Percentiles rank a stretch among this genome's conserved stretches.
Conservation (phyloP, 768 basidiomycete genomes). For the Kondoa malvinella region DNA sequence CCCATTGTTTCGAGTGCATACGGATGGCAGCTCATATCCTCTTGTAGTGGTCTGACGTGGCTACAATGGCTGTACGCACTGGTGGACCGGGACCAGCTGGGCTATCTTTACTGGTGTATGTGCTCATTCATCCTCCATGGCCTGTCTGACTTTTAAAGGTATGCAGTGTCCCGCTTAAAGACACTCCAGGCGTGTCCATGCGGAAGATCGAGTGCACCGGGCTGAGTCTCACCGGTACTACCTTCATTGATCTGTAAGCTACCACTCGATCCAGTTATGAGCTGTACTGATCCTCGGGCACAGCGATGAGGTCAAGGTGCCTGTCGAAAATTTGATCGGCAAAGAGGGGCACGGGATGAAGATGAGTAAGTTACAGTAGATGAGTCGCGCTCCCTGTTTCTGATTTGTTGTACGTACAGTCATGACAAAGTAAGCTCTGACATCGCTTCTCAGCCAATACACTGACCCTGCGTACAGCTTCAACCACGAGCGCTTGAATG, state of each 20-base stretch:
- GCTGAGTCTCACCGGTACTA: background rate
- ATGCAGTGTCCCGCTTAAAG: background rate
- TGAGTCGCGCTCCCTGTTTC: background rate
- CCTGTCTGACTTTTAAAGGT: background rate
- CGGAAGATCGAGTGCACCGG: background rate
- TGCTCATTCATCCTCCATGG: background rate
- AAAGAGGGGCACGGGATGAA: background rate
- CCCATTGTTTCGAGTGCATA: too few relatives aligned
- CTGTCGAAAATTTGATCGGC: background rate
- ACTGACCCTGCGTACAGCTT: background rate
- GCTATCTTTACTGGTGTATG: slow-evolving; percentile 1
- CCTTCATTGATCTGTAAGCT: background rate
- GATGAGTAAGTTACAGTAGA: background rate
- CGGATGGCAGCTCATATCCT: too few relatives aligned
- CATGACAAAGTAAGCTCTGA: slow-evolving; percentile 3
- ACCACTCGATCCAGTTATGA: background rate
- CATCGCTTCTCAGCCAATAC: background rate
- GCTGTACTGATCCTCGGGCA: background rate
- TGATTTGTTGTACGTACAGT: background rate
- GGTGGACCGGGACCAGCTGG: slow-evolving; percentile 2
- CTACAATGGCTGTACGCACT: slow-evolving; percentile 1
- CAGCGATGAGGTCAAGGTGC: slow-evolving; percentile 3
- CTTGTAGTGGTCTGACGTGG: background rate
- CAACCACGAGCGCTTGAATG: slow-evolving; percentile 6
- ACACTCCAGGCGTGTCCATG: slow-evolving; percentile 3